These are phyloP conservation scores for Stephania japonica DNA, from an alignment of 164 flowering plant species.

Conservation along the genomic window DNA sequence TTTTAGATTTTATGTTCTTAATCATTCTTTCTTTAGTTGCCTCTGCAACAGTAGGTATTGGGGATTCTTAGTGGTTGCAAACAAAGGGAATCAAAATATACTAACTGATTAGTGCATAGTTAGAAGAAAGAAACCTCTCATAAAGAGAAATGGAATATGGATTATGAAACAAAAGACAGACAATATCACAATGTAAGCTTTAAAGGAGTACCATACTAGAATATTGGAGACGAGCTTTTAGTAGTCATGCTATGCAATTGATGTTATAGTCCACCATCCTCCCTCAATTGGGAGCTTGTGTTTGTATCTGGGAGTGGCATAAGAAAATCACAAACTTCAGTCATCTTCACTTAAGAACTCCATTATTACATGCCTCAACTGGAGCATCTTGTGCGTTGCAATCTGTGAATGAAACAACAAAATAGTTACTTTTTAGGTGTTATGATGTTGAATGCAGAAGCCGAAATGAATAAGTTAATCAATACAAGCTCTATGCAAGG, in stretches of 20 bases:
- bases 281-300: not conserved
- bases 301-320: not conserved
- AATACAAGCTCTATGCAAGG: not conserved
- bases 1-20: not conserved
- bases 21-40: not conserved
- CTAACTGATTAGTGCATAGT: not conserved
- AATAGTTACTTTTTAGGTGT: not conserved
- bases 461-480: not conserved
- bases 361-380: constrained; percentile 37
- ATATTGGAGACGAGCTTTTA: not conserved
- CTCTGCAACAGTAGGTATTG: not conserved
- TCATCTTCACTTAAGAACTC: constrained; percentile 37
- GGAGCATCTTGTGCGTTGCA: constrained; percentile 51
- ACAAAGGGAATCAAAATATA: not conserved
- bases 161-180: not conserved
- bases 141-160: too few species aligned
- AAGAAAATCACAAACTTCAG: constrained; percentile 16
- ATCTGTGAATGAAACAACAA: constrained; percentile 33
- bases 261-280: not conserved
- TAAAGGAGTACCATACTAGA: not conserved
- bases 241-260: not conserved
- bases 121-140: too few species aligned
- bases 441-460: not conserved
- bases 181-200: not conserved
- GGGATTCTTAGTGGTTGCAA: not conserved